Base-by-base conservation (phyloP, 2,329 filamentous ascomycete species). In the Fusarium metavorans region DNA sequence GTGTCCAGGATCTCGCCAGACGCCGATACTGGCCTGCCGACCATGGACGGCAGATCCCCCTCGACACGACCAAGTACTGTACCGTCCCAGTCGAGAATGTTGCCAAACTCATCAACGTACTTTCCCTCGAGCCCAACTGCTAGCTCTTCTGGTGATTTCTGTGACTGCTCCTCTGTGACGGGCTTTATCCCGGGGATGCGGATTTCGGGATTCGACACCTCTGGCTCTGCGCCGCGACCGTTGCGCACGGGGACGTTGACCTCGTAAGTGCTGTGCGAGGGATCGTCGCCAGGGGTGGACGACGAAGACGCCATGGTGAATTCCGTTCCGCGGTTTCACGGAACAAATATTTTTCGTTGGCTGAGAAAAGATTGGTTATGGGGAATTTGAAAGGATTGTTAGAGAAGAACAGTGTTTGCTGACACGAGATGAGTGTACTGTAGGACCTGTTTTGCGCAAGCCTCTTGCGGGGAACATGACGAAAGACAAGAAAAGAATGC, bases 1-100 rank as follows among this genome's bases (percentile, higher is more conserved):
- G 92, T 90, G 72, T 96, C 94, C 10, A 96, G 92, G 5, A 90
- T 80, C 71, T 88, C 84, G 18, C 88, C 88, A 23, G 82, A 81
- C 4, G 82, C 79, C 10, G 84, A 81, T 2, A 90, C 85, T 50
- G 82, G 83, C 45, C 84, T 82, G 35, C 88, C 88, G 7, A 89
- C 83, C 85, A 90, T 89, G 56, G 87, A 85, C 5, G 88, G 88
- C 27, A 90, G 81, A 76, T 90, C 88, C 8, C 88, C 88, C 7
- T 85, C 86, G 7, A 85, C 87, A 48, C 87, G 85, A 37, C 87
- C 88, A 4, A 89, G 83, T 5, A 89, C 86, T 39, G 84, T 85
- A 9, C 87, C 87, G 16, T 87, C 82, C 68, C 83, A 85, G 68
- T 87, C 86, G 18, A 89, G 78, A 35, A 90, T 83, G 77, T 89